Evolutionary conservation across 768 basidiomycete species (phyloP).

Genomic region (Boletus subcaerulescens): DNA sequence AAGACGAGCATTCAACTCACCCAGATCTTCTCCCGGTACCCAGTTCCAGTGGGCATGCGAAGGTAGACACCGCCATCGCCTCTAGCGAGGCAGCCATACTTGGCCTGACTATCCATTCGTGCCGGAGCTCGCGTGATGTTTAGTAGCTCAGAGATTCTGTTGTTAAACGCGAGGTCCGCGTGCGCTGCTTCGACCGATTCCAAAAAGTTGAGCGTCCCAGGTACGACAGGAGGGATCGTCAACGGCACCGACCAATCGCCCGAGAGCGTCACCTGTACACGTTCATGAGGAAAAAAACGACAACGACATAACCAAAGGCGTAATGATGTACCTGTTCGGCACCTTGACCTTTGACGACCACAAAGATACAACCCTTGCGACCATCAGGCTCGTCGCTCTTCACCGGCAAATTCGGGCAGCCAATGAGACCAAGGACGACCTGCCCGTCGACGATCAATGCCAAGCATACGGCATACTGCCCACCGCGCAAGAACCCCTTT

Average conservation of each 20-base stretch:
- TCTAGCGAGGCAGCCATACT: slow-evolving; percentile 83
- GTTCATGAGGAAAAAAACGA: neutral
- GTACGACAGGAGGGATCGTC: slow-evolving; percentile 42
- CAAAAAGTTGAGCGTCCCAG: slow-evolving; percentile 61
- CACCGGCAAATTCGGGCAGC: slow-evolving; percentile 87
- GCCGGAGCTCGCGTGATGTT: slow-evolving; percentile 62
- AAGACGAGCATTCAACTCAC: slow-evolving; percentile 35
- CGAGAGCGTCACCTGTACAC: slow-evolving; percentile 49
- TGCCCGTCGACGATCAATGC: slow-evolving; percentile 76
- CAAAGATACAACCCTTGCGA: slow-evolving; percentile 76
- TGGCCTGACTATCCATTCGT: slow-evolving; percentile 96
- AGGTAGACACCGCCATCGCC: slow-evolving; percentile 85
- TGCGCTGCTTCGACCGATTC: slow-evolving; percentile 94
- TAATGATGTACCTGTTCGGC: slow-evolving; percentile 56
- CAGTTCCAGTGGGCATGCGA: slow-evolving; percentile 71
- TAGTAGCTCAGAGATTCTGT: slow-evolving; percentile 63
- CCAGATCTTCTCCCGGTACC: slow-evolving; percentile 97
- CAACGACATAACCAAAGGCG: slow-evolving; percentile 25
- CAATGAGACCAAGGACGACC: slow-evolving; percentile 82
- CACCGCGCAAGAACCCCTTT: slow-evolving; percentile 88
- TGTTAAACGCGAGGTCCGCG: slow-evolving; percentile 84
- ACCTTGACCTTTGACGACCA: slow-evolving; percentile 85
- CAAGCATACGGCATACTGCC: slow-evolving; percentile 91
- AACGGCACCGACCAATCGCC: slow-evolving; percentile 49
- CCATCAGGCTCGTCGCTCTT: slow-evolving; percentile 50